These are phyloP conservation scores for Lasiosphaeris hirsuta DNA, from an alignment of 495 filamentous ascomycete species.

Conservation along the genomic window DNA sequence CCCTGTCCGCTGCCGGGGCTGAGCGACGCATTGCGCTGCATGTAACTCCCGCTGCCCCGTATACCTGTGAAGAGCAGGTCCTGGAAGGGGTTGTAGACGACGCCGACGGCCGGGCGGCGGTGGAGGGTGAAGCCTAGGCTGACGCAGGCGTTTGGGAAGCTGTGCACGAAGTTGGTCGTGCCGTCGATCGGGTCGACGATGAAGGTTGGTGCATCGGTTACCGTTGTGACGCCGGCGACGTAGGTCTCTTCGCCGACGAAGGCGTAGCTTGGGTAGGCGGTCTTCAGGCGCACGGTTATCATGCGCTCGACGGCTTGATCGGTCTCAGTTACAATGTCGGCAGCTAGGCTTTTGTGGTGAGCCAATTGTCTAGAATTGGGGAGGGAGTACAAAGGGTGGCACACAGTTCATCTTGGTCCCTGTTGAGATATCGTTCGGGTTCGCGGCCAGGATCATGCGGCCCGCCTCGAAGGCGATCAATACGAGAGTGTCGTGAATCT, in stretches of 20 bases:
- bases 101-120: slow-evolving; percentile 64
- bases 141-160: slow-evolving; percentile 75
- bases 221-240: slow-evolving; percentile 53
- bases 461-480: slow-evolving; percentile 74
- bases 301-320: slow-evolving; percentile 79
- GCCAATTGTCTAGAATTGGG: slow-evolving; percentile 7
- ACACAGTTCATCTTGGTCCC: slow-evolving; percentile 85
- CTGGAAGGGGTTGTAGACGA: slow-evolving; percentile 81
- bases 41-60: slow-evolving; percentile 62
- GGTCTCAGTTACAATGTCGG: slow-evolving; percentile 84
- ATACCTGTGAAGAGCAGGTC: slow-evolving; percentile 68
- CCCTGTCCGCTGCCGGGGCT: slow-evolving; percentile 24
- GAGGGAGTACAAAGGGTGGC: background rate
- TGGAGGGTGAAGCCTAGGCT: slow-evolving; percentile 72
- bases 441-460: slow-evolving; percentile 72
- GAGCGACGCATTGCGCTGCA: slow-evolving; percentile 40
- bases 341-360: slow-evolving; percentile 45
- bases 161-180: slow-evolving; percentile 85
- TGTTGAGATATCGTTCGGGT: slow-evolving; percentile 58
- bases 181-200: slow-evolving; percentile 89
- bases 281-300: slow-evolving; percentile 60
- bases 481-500: slow-evolving; percentile 78
- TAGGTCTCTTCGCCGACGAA: slow-evolving; percentile 89
- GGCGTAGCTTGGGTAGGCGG: slow-evolving; percentile 63
- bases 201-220: slow-evolving; percentile 75